Conservation (phyloP, 768 basidiomycete species). For the Boletus tylopilopsis region DNA sequence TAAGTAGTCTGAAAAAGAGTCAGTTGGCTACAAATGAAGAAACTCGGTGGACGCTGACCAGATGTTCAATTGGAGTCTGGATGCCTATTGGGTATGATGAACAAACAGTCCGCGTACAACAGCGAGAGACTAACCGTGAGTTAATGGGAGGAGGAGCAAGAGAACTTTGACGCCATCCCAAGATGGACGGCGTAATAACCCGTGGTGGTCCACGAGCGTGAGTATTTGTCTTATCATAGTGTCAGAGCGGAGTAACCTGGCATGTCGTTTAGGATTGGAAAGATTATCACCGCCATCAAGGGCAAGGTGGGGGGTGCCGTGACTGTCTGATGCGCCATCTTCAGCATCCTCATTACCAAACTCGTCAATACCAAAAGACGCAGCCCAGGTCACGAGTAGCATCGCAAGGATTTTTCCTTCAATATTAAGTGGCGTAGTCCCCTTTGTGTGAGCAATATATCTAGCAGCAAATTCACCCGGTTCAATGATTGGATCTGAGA, state of each 20-base stretch:
- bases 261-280: slow-evolving; percentile 36
- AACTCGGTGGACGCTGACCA: slow-evolving; percentile 7
- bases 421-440: slow-evolving; percentile 56
- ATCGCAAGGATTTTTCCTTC: slow-evolving; percentile 77
- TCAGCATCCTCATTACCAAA: slow-evolving; percentile 49
- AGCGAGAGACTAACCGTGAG: slow-evolving; percentile 57
- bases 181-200: slow-evolving; percentile 73
- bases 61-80: slow-evolving; percentile 26
- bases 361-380: slow-evolving; percentile 85
- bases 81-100: slow-evolving; percentile 20
- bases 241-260: slow-evolving; percentile 54
- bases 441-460: slow-evolving; percentile 63
- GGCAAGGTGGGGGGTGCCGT: slow-evolving; percentile 4
- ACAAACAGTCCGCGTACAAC: background rate
- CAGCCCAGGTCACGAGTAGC: slow-evolving; percentile 84
- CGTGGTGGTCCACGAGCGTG: slow-evolving; percentile 74
- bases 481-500: slow-evolving; percentile 80
- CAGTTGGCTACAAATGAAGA: background rate
- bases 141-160: slow-evolving; percentile 75
- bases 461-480: slow-evolving; percentile 74
- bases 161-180: slow-evolving; percentile 86
- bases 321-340: slow-evolving; percentile 1
- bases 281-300: slow-evolving; percentile 27
- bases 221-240: slow-evolving; percentile 75
- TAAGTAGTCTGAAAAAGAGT: slow-evolving; percentile 54